These are phyloP conservation scores for Citrus hindsii DNA, from an alignment of 345 rosid genomes.

Conservation along the genomic window DNA sequence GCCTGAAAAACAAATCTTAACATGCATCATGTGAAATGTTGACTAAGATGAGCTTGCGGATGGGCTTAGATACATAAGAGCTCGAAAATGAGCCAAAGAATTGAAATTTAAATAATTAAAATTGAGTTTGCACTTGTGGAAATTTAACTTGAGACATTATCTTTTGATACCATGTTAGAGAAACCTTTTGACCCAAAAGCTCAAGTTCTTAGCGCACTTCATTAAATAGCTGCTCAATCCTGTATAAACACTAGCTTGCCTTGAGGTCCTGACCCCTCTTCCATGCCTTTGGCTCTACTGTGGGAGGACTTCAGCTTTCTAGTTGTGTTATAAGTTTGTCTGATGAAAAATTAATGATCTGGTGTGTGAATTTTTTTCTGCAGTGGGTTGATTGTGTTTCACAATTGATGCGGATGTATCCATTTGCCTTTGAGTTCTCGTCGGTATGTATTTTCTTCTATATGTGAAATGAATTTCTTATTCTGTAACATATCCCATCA, in stretches of 20 bases:
- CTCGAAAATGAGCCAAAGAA: background rate
- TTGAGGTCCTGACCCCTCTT: background rate
- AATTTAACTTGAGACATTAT: background rate
- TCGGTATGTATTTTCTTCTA: conserved; percentile 55
- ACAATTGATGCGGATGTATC: conserved; percentile 89
- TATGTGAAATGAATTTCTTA: background rate
- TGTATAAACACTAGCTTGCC: background rate
- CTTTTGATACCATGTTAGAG: background rate
- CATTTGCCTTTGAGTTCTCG: conserved; percentile 93
- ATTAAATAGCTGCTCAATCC: background rate
- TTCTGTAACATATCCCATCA: background rate
- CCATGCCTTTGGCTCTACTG: background rate
- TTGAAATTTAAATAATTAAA: too few relatives aligned
- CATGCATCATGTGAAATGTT: background rate
- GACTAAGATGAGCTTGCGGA: background rate
- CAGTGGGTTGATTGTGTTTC: conserved; percentile 99
- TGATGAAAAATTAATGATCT: background rate
- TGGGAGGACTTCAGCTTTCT: background rate
- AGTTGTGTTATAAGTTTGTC: background rate
- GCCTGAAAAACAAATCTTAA: background rate
- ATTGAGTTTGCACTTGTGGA: background rate
- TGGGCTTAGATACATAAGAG: background rate
- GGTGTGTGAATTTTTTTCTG: conserved; percentile 22
- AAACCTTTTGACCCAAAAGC: background rate
- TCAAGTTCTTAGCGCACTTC: background rate